A percentile compares a stretch with the other conserved stretches of the same genome.
Conservation (phyloP, 345 rosid genomes). For the Fremontodendron californicum region DNA sequence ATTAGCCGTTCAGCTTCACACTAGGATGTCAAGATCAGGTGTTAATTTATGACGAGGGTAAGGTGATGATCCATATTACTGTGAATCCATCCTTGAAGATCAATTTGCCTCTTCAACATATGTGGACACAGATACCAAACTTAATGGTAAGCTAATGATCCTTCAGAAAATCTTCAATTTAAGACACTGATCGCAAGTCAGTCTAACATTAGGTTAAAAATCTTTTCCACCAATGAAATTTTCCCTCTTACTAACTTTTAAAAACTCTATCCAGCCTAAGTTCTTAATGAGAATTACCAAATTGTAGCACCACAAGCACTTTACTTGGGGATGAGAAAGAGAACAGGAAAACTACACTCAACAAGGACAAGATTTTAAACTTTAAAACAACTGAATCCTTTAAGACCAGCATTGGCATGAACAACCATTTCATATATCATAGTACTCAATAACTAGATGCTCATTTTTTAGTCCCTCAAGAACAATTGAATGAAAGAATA, state of each 20-base stretch:
- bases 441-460: neutral
- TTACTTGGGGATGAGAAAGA: neutral
- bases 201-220: neutral
- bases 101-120: neutral
- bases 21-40: neutral
- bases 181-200: neutral
- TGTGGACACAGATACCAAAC: neutral
- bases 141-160: neutral
- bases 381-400: neutral
- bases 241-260: neutral
- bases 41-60: neutral
- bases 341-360: neutral
- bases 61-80: neutral
- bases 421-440: neutral
- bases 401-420: neutral
- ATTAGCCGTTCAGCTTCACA: neutral
- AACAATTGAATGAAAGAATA: neutral
- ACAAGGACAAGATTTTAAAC: neutral
- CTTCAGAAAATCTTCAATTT: neutral
- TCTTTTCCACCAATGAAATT: neutral
- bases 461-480: neutral
- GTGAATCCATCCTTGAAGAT: neutral
- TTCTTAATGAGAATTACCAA: neutral
- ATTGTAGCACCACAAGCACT: neutral
- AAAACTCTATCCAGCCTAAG: neutral